Conservation (phyloP, 768 basidiomycete genomes). For the Coprinellus aureogranulatus region DNA sequence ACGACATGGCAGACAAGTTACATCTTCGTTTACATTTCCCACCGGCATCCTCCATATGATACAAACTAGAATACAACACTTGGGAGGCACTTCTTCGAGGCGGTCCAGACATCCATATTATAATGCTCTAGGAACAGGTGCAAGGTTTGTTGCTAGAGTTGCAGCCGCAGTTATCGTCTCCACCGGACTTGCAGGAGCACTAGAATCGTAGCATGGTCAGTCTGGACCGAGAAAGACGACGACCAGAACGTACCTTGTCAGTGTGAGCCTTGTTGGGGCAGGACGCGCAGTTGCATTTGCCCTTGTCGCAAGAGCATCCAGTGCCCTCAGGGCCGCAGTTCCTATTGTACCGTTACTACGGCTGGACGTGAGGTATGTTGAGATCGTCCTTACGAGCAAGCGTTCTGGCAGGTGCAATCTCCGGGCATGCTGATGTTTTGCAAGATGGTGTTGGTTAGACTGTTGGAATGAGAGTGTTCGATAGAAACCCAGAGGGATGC, state of each 20-base stretch:
- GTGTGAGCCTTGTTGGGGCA: slow-evolving; percentile 39
- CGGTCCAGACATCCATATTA: too few relatives aligned
- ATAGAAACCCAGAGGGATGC: too few relatives aligned
- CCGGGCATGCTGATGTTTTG: background rate
- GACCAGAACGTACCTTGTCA: slow-evolving; percentile 23
- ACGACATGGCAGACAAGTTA: too few relatives aligned
- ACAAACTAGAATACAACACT: too few relatives aligned
- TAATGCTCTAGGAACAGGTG: slow-evolving; percentile 24
- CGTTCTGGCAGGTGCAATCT: background rate
- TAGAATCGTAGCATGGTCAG: slow-evolving; percentile 7
- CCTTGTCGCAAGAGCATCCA: slow-evolving; percentile 35
- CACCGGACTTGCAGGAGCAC: slow-evolving; percentile 31
- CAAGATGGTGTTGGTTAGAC: too few relatives aligned
- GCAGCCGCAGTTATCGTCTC: slow-evolving; percentile 30
- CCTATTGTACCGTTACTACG: too few relatives aligned
- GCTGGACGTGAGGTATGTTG: background rate
- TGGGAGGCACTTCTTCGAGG: too few relatives aligned
- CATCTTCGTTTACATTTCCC: too few relatives aligned
- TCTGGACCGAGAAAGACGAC: background rate
- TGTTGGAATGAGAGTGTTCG: too few relatives aligned
- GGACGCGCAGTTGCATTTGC: slow-evolving; percentile 33
- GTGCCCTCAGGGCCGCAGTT: slow-evolving; percentile 36
- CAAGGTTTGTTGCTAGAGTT: slow-evolving; percentile 30
- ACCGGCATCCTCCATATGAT: too few relatives aligned
- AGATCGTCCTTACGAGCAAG: background rate